Conservation (phyloP, 495 filamentous ascomycete species). For the Pseudevernia furfuracea region DNA sequence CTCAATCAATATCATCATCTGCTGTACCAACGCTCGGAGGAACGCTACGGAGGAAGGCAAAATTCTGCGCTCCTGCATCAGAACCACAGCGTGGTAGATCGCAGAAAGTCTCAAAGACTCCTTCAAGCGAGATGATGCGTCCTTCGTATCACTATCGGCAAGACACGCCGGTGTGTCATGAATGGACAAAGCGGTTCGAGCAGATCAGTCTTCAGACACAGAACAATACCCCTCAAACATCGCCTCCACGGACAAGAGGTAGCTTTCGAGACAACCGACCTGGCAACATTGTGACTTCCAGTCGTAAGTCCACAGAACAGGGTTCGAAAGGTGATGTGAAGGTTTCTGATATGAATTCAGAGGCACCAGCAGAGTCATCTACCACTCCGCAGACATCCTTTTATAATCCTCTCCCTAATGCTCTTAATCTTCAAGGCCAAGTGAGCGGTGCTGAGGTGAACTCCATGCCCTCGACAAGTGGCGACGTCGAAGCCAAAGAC, state of each 20-base stretch:
- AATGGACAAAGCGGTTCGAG: constrained; percentile 26
- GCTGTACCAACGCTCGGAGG: constrained; percentile 14
- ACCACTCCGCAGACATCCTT: constrained; percentile 1
- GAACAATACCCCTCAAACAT: not conserved
- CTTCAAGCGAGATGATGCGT: constrained; percentile 21
- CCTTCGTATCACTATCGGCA: constrained; percentile 20
- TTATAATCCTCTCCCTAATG: not conserved
- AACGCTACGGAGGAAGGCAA: constrained; percentile 23
- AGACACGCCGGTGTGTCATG: constrained; percentile 15
- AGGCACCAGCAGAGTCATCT: constrained; percentile 4
- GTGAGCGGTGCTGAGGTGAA: not conserved
- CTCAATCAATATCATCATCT: not conserved
- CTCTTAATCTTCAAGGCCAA: not conserved
- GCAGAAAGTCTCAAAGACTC: constrained; percentile 13
- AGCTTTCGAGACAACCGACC: constrained; percentile 14
- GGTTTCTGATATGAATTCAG: not conserved
- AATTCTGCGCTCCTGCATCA: constrained; percentile 14
- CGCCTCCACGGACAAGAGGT: constrained; percentile 8
- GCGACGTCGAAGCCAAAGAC: not conserved
- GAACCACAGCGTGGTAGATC: constrained; percentile 6
- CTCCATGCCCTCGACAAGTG: constrained; percentile 7
- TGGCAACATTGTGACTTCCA: constrained; percentile 11
- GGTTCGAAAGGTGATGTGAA: not conserved
- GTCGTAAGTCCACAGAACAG: constrained; percentile 4
- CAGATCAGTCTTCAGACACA: constrained; percentile 25